Evolutionary conservation across 2,329 filamentous ascomycete species (phyloP).

Genomic region (Pseudomassariella vexata): DNA sequence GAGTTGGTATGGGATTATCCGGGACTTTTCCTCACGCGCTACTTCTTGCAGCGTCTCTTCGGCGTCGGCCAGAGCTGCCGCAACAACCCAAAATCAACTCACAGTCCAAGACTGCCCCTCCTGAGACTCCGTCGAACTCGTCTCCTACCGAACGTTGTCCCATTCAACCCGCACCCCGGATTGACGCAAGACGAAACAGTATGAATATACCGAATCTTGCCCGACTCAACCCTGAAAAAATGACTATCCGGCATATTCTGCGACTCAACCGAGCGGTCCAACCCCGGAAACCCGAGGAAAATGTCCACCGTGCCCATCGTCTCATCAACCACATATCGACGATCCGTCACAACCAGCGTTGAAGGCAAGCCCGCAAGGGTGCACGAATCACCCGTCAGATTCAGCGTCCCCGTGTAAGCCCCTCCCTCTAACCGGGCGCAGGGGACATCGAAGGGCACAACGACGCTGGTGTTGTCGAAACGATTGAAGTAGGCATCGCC

Average conservation of each 20-base stretch:
- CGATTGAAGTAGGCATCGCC: constrained; percentile 23
- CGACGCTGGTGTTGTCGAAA: constrained; percentile 18
- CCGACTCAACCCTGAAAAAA: constrained; percentile 13
- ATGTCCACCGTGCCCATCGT: constrained; percentile 12
- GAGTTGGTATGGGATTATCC: no score
- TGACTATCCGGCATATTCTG: constrained; percentile 16
- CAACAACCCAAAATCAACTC: no score
- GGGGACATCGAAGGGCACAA: constrained; percentile 18
- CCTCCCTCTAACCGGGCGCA: constrained; percentile 24
- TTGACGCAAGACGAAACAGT: no score
- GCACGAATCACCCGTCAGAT: constrained; percentile 19
- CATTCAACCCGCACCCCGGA: no score
- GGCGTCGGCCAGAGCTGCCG: no score
- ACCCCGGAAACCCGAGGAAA: constrained; percentile 14
- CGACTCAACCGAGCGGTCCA: constrained; percentile 14
- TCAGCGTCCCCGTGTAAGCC: constrained; percentile 16
- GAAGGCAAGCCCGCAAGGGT: constrained; percentile 15
- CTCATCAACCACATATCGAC: constrained; percentile 13
- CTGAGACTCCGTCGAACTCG: no score
- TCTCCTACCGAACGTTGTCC: no score
- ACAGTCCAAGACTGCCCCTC: no score
- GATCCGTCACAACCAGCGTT: constrained; percentile 8
- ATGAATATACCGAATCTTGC: constrained; percentile 18
- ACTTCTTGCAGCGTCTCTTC: no score
- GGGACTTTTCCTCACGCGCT: no score